Evolutionary conservation across 2,329 filamentous ascomycete genomes (phyloP), one percentile per base, ranked within the genome.

Genomic region (Trichophyton benhamiae): DNA sequence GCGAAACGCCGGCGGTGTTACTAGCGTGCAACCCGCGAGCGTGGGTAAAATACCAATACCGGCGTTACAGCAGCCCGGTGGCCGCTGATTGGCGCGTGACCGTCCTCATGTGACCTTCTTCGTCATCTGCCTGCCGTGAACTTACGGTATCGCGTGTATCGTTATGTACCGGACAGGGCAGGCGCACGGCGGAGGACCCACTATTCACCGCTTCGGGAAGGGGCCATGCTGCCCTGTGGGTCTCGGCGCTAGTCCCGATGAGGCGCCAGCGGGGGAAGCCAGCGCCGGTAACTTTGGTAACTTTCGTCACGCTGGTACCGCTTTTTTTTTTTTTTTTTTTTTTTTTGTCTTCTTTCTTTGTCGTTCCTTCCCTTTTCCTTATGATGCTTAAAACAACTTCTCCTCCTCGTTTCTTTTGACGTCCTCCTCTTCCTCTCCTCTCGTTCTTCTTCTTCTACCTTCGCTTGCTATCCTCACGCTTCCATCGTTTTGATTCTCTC

Each of bases 401-500:
- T 44, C n/a, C 41, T 44, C 41, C 41, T 44, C 41, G 27, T 58
- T 25, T 59, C 20, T 22, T 38, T 42, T 55, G 30, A 60, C 52
- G 20, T 33, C 46, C 57, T 33, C 13, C 25, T 42, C 15, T 55
- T 42, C 49, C 27, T 22, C 27, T 55, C 53, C 17, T 55, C 22
- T 9, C 33, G 20, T 60, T 61, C 57, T 64, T 64, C 55, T 60
- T 59, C 57, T 64, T 64, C 67, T 66, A 60, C 61, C 58, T 57
- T 66, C 68, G 64, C 64, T 68, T 66, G 61, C 61, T 64, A 61
- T 61, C 64, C 55, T 27, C 42, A 42, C 20, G 17, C 17, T 17
- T 62, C 57, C 30, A 22, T 48, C 48, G 6, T 59, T 57, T 57
- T 46, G 33, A 38, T 57, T 49, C 49, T 22, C 41, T 63, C 58